Percentiles rank a stretch among this genome's conserved stretches.
These are phyloP conservation scores for Pleurozium schreberi DNA, from an alignment of 225 moss, liverwort and hornwort genomes.

Conservation along the genomic window DNA sequence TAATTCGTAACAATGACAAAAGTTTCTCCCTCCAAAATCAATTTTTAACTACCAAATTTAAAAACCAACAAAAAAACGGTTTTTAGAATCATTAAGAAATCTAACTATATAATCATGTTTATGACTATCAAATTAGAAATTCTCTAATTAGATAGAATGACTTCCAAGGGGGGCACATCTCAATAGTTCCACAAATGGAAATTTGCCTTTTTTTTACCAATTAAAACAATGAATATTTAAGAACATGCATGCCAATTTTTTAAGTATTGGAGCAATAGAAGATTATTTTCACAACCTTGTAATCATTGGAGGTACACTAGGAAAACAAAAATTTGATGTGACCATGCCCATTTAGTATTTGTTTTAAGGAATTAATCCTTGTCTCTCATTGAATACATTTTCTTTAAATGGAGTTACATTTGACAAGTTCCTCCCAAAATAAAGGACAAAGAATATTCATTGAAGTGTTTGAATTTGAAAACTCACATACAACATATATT, in stretches of 20 bases:
- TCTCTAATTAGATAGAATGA: neutral
- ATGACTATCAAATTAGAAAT: neutral
- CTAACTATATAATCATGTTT: too few species aligned
- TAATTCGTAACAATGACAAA: too few species aligned
- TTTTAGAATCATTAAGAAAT: neutral
- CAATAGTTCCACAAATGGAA: neutral
- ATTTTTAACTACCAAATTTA: too few species aligned
- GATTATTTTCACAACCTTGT: neutral
- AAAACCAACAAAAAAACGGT: too few species aligned
- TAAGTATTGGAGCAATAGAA: neutral
- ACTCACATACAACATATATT: neutral
- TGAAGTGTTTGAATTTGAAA: neutral
- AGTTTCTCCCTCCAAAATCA: too few species aligned
- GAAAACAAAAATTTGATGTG: rapidly evolving
- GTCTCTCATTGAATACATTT: too few species aligned
- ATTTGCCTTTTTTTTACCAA: neutral
- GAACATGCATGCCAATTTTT: neutral
- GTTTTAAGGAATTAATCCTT: neutral
- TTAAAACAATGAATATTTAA: neutral
- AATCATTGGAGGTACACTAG: neutral
- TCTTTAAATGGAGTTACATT: too few species aligned
- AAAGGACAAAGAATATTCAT: rapidly evolving
- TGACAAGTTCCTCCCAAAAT: too few species aligned
- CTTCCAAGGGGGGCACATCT: rapidly evolving
- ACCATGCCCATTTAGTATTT: neutral